Conservation (phyloP, 2,329 filamentous ascomycete genomes). For the Aureobasidium sp. region DNA sequence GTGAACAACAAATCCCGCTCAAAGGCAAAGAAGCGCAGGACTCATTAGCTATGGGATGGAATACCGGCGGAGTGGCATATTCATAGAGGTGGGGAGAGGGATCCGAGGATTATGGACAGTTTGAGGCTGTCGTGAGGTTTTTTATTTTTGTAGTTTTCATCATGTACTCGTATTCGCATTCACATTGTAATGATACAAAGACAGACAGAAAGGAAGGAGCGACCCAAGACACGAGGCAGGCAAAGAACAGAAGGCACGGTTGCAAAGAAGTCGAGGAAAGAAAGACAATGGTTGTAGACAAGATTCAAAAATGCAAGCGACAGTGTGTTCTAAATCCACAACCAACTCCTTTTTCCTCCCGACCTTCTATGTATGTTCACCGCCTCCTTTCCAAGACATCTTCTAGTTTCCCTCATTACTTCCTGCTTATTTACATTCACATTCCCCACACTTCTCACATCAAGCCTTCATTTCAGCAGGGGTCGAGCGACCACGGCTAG, state of each 20-base stretch:
- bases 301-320: too few relatives aligned
- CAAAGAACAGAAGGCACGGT: too few relatives aligned
- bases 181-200: not conserved
- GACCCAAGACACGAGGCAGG: too few relatives aligned
- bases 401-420: not conserved
- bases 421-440: not conserved
- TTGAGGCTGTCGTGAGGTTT: not conserved
- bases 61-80: not conserved
- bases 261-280: too few relatives aligned
- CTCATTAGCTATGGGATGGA: slow-evolving; percentile 1
- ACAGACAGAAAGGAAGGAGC: not conserved
- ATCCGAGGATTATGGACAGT: not conserved
- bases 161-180: not conserved
- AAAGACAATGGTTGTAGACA: too few relatives aligned
- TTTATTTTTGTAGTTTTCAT: not conserved
- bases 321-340: not conserved
- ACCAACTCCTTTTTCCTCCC: not conserved
- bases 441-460: not conserved
- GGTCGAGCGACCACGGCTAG: slow-evolving; percentile 29
- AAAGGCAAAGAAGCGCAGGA: slow-evolving; percentile 2
- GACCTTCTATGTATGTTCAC: too few relatives aligned
- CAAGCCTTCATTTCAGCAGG: slow-evolving; percentile 15
- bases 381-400: not conserved
- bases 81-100: not conserved
- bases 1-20: not conserved